These are phyloP conservation scores for Trypanosomatidae sp. DNA, from an alignment of 208 protist genomes.

Conservation along the genomic window DNA sequence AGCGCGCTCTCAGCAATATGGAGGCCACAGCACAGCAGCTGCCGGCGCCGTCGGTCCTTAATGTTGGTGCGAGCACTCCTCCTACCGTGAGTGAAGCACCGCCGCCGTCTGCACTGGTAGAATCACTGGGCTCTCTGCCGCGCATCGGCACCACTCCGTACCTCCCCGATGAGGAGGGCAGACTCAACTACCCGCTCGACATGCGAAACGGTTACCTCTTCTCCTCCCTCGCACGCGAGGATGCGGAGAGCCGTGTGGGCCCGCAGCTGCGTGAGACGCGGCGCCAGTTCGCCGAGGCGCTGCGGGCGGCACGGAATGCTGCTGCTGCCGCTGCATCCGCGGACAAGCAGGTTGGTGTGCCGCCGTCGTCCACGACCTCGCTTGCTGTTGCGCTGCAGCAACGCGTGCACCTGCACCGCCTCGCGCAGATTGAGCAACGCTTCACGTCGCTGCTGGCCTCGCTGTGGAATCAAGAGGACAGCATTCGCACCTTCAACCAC, in stretches of 20 bases:
- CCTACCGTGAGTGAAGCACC: too few relatives aligned
- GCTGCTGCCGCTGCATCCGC: too few relatives aligned
- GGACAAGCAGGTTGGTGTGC: neutral
- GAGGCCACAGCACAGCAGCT: too few relatives aligned
- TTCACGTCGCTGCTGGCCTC: conserved; percentile 12
- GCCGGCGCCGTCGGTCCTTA: too few relatives aligned
- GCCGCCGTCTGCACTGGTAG: too few relatives aligned
- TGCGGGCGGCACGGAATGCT: conserved; percentile 12
- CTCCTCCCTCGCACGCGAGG: conserved; percentile 54
- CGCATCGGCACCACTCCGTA: conserved; percentile 29
- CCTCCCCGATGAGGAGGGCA: conserved; percentile 24
- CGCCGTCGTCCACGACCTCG: neutral
- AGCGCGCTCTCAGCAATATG: too few relatives aligned
- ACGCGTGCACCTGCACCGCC: conserved; percentile 16
- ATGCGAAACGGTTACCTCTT: conserved; percentile 64
- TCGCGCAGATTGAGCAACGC: conserved; percentile 11
- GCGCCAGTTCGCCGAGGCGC: conserved; percentile 30
- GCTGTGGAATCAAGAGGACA: conserved; percentile 41
- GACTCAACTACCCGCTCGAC: conserved; percentile 54
- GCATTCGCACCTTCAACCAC: conserved; percentile 48
- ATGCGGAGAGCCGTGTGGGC: conserved; percentile 38
- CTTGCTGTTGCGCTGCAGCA: conserved; percentile 21
- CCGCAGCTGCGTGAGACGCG: conserved; percentile 34
- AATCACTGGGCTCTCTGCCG: too few relatives aligned
- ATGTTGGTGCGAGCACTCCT: too few relatives aligned